Base-by-base conservation (phyloP, 192 early-diverging fungal genomes). In the Gonapodya prolifera region DNA sequence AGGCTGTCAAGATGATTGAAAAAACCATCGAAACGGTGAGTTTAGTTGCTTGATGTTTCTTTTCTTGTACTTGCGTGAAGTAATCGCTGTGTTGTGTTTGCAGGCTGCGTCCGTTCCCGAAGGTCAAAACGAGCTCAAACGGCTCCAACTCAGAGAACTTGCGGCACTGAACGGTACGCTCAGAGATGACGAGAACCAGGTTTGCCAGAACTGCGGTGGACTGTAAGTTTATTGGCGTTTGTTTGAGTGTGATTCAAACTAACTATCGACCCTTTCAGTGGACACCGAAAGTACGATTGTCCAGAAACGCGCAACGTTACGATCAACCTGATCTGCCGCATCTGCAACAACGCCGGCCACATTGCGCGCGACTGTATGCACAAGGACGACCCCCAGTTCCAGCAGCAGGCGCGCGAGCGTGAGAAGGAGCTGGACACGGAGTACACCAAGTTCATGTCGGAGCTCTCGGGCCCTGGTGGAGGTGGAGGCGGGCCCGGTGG, bases 121-220 rank as follows among this genome's bases (percentile, higher is more conserved):
- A 79, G 94, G 92, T 2, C 93, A 96, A 77, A 99, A 99, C 81
- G 94, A 97, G 80, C 82, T 96, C 61, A 99, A 99, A 82, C 88
- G 94, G 76, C 91, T 91, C 84, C 97, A 99, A 83, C 82, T 99
- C 78, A 91, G 97, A 74, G 94, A 97, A 79, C 84, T 99, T 79
- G 97, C 97, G 0, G 92, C 92, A 28, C 83, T 99, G 69, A 99
- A 99, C 82, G 97, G 97, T 77, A 99, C 97, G 1, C 82, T 99
- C 45, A 86, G 97, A 35, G 96, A 98, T 78, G 96, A 98, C 79
- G 95, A 97, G 83, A 92, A 91, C 75, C 94, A 96, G 82, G 92
- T 92, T 0, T 99, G 97, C 81, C 86, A 88, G 73, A 98, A 98
- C 83, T 99, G 97, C 82, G 97, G 97, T 77, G 90, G 85, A 61